Evolutionary conservation across 768 basidiomycete species (phyloP), one percentile per base, ranked within the genome.

Genomic region (Polyporus arcularius): DNA sequence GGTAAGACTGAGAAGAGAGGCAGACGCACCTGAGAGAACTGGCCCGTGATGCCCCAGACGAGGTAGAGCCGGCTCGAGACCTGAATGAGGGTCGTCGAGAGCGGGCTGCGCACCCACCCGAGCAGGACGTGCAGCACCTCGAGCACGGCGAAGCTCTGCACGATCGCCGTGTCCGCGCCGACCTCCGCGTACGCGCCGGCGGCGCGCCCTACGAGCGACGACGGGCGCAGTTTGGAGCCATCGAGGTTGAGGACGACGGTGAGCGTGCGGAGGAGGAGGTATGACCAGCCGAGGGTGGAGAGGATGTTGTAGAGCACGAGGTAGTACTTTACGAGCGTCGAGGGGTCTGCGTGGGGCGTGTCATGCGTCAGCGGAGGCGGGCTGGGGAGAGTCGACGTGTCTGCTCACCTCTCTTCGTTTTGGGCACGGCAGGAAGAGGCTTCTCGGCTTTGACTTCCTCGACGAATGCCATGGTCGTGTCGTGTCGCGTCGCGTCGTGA

Each of bases 111-210:
- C 47, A 98, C 96, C 80, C 87, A 85, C 0, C 94, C 87, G 7
- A 93, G 67, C 6, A 88, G 73, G 40, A 87, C 85, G 71, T 99
- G 97, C 3, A 90, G 65, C 26, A 97, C 83, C 72, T 99, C 96
- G 52, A 99, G 76, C 0, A 85, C 68, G 2, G 96, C 96, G 53
- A 85, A 83, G 28, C 83, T 92, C 77, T 99, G 96, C 6, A 96
- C 90, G 63, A 85, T 78, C 4, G 85, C 83, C 2, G 88, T 88
- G 38, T 76, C 73, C 4, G 69, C 64, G 15, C 92, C 92, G 4
- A 92, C 78, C 6, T 84, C 83, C 11, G 80, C 72, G 70, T 85
- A 88, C 11, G 86, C 80, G 0, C 89, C 88, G 15, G 72, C 73
- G 0, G 87, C 75, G 39, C 87, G 78, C 46, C 75, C 66, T 72